Percentiles rank a stretch among this genome's conserved stretches.
Conservation (phyloP, 192 early-diverging fungal species). For the Chytriomyces sp. region DNA sequence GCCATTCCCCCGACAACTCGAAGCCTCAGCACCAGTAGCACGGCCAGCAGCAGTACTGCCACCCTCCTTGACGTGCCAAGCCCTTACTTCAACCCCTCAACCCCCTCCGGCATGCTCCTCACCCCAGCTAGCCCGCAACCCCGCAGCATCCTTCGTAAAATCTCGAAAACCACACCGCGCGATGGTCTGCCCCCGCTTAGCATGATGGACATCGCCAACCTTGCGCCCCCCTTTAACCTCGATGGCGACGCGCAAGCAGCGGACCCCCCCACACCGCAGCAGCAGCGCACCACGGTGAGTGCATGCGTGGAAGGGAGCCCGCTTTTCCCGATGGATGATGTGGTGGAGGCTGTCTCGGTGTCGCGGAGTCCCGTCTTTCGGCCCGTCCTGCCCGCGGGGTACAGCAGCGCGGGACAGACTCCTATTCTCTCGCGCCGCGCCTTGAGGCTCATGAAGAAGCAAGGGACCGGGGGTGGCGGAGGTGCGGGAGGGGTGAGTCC, state of each 20-base stretch:
- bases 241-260: not conserved
- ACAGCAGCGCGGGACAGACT: not conserved
- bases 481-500: not conserved
- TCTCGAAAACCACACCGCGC: not conserved
- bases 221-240: not conserved
- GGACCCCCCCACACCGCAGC: not conserved
- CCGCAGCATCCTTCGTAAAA: not conserved
- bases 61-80: not conserved
- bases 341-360: not conserved
- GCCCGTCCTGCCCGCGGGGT: not conserved
- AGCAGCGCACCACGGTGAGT: not conserved
- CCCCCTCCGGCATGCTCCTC: not conserved
- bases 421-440: not conserved
- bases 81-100: not conserved
- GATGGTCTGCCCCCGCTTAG: not conserved
- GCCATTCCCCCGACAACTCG: not conserved
- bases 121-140: not conserved
- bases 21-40: not conserved
- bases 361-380: not conserved
- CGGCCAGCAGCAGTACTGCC: not conserved
- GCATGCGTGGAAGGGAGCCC: not conserved
- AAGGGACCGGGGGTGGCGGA: not conserved
- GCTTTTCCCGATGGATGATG: not conserved
- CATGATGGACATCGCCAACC: not conserved
- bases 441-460: not conserved